Conservation (phyloP, 2,329 filamentous ascomycete genomes). For the Pseudogymnoascus sp. region DNA sequence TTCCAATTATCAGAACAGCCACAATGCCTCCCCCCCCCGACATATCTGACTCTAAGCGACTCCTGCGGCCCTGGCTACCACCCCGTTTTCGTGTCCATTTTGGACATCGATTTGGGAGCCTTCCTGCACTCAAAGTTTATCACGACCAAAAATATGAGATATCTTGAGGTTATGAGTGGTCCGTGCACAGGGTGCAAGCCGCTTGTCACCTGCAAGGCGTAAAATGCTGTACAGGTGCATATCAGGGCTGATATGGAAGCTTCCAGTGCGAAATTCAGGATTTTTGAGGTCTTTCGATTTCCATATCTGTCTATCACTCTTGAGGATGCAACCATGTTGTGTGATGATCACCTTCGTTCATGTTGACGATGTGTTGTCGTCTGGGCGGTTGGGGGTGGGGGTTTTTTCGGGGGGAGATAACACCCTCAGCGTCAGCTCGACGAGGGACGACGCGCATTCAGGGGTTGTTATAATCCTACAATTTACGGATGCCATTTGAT, state of each 20-base stretch:
- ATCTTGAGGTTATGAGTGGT: constrained; percentile 1
- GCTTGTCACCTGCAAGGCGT: constrained; percentile 6
- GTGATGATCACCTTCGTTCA: not conserved
- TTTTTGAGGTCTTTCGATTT: not conserved
- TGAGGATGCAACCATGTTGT: not conserved
- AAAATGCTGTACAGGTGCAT: not conserved
- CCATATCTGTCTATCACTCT: not conserved
- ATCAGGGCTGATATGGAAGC: constrained; percentile 1
- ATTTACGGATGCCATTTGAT: not conserved
- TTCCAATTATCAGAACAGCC: constrained; percentile 2
- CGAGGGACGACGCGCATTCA: not conserved
- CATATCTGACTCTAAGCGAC: constrained; percentile 5
- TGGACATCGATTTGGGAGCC: not conserved
- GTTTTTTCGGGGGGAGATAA: not conserved
- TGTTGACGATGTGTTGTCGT: not conserved
- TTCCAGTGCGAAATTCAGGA: not conserved
- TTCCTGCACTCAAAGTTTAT: not conserved
- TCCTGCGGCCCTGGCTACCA: not conserved
- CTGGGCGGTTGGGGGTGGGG: not conserved
- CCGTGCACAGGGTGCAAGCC: constrained; percentile 2
- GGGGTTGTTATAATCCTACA: not conserved
- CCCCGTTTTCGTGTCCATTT: not conserved
- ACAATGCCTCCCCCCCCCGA: not conserved
- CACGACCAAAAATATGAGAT: constrained; percentile 1
- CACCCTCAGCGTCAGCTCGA: not conserved